Percentiles rank a stretch among this genome's conserved stretches.
These are phyloP conservation scores for Daedaleopsis sinensis DNA, from an alignment of 768 basidiomycete species.

Conservation along the genomic window DNA sequence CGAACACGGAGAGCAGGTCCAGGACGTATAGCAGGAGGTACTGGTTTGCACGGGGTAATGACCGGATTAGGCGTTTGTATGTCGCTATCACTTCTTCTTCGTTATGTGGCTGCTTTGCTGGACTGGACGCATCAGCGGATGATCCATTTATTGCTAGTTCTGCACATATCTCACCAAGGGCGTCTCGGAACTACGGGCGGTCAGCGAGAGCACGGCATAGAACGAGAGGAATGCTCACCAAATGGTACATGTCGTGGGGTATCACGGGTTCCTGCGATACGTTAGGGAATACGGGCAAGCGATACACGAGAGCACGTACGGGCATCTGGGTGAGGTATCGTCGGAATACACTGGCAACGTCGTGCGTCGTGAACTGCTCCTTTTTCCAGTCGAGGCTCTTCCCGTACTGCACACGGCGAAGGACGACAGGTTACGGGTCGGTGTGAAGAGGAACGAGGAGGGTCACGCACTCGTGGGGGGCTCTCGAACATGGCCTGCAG, in stretches of 20 bases:
- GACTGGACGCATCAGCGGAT: constrained; percentile 19
- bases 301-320: constrained; percentile 53
- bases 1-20: constrained; percentile 94
- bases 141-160: not conserved
- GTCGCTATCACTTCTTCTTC: constrained; percentile 73
- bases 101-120: constrained; percentile 70
- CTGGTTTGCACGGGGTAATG: constrained; percentile 87
- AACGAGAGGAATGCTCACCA: constrained; percentile 52
- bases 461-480: constrained; percentile 73
- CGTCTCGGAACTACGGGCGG: constrained; percentile 71
- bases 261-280: constrained; percentile 92
- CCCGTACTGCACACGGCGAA: constrained; percentile 66
- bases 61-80: constrained; percentile 83
- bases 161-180: constrained; percentile 54
- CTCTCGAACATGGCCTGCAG: constrained; percentile 89
- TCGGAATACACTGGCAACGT: constrained; percentile 95
- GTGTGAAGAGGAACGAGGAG: not conserved
- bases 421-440: not conserved
- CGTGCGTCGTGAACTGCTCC: constrained; percentile 89
- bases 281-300: too few relatives aligned
- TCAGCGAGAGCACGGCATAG: constrained; percentile 9
- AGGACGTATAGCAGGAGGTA: constrained; percentile 97
- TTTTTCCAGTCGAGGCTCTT: constrained; percentile 91
- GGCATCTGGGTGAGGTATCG: constrained; percentile 97
- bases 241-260: constrained; percentile 86